phyloP scores from a whole-genome alignment of 148 eudicot species.

The Simmondsia chinensis region DNA sequence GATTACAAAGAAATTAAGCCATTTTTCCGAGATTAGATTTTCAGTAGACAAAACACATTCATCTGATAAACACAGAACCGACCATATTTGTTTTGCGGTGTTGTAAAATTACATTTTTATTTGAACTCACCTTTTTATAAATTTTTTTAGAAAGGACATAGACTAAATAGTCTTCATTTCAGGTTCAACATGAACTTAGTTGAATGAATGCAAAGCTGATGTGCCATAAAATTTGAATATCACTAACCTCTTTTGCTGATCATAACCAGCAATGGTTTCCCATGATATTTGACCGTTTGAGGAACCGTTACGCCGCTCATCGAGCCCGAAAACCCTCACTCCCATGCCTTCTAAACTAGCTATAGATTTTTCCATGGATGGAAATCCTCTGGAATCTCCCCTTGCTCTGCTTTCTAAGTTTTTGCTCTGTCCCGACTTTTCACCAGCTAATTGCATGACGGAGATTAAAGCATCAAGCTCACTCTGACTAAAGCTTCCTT shows the following conservation, averaged over 20 bases:
- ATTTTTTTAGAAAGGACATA: too few species aligned
- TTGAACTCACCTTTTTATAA: too few species aligned
- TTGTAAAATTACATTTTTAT: too few species aligned
- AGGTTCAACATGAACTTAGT: too few species aligned
- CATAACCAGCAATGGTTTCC: slow-evolving; percentile 98
- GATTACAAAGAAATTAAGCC: too few species aligned
- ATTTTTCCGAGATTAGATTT: too few species aligned
- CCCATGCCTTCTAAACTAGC: slow-evolving; percentile 89
- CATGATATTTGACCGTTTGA: slow-evolving; percentile 59
- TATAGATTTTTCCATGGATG: slow-evolving; percentile 57
- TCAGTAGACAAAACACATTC: too few species aligned
- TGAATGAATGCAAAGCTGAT: too few species aligned
- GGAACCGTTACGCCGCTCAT: slow-evolving; percentile 25
- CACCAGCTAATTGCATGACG: slow-evolving; percentile 51
- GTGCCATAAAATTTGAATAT: background rate
- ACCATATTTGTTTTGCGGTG: too few species aligned
- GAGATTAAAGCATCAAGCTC: slow-evolving; percentile 94
- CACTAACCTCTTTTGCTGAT: slow-evolving; percentile 72
- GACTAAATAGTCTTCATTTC: too few species aligned
- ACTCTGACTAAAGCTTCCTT: slow-evolving; percentile 51
- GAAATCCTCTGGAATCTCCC: slow-evolving; percentile 27
- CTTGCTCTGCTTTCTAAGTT: slow-evolving; percentile 24
- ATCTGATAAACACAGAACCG: too few species aligned
- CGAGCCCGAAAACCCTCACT: slow-evolving; percentile 73
- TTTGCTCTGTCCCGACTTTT: slow-evolving; percentile 40